These are phyloP conservation scores for Phaseolus coccineus DNA, from an alignment of 331 rosid species.

Conservation along the genomic window DNA sequence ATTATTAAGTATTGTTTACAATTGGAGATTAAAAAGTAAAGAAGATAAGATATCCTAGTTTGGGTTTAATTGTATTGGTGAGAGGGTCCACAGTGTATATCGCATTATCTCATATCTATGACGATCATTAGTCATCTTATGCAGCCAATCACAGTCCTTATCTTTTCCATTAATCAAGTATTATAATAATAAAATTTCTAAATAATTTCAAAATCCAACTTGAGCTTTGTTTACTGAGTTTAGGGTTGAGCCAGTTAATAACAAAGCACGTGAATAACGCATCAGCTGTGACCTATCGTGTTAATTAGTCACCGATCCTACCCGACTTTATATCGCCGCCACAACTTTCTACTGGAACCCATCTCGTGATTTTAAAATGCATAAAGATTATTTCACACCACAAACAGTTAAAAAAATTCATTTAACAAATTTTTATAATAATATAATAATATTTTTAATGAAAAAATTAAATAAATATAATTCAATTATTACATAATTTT, in stretches of 20 bases:
- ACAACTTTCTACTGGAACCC: too few relatives aligned
- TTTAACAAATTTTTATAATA: too few relatives aligned
- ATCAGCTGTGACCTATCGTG: constrained; percentile 30
- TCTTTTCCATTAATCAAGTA: not conserved
- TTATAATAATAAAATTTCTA: not conserved
- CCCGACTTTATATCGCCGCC: not conserved
- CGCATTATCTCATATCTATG: not conserved
- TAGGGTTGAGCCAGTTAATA: not conserved
- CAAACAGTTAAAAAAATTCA: too few relatives aligned
- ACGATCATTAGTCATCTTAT: constrained; percentile 6
- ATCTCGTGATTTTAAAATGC: too few relatives aligned
- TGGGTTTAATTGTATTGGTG: not conserved
- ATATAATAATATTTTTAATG: too few relatives aligned
- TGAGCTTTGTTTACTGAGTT: not conserved
- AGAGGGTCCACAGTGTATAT: not conserved
- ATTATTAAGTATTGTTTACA: too few relatives aligned
- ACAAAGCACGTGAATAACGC: not conserved
- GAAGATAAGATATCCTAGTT: not conserved
- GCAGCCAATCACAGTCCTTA: constrained; percentile 35
- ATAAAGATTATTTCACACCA: too few relatives aligned
- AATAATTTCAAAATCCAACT: not conserved
- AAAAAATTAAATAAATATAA: too few relatives aligned
- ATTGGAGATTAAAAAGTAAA: not conserved
- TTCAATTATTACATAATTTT: too few relatives aligned
- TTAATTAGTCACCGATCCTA: constrained; percentile 1